Percentiles rank a stretch among this genome's conserved stretches.
phyloP scores from a whole-genome alignment of 768 basidiomycete species.

The Amanita rubescens region DNA sequence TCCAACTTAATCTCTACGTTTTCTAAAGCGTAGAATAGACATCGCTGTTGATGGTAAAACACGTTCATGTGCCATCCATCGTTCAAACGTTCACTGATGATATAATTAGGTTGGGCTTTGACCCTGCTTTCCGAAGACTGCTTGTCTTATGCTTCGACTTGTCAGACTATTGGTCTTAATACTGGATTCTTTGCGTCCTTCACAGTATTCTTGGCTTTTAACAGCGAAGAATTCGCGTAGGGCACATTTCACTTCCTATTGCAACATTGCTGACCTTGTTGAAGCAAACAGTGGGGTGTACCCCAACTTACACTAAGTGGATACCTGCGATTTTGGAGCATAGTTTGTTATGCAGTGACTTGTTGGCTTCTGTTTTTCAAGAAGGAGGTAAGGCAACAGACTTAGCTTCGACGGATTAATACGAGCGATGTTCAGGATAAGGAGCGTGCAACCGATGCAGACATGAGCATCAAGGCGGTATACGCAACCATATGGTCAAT shows the following conservation, averaged over 20 bases:
- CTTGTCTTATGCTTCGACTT: constrained; percentile 93
- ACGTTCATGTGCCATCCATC: not conserved
- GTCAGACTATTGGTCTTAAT: constrained; percentile 95
- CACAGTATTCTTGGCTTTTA: constrained; percentile 95
- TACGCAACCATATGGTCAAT: constrained; percentile 96
- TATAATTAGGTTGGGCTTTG: constrained; percentile 60
- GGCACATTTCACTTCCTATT: constrained; percentile 14
- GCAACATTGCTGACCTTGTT: not conserved
- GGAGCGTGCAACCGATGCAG: constrained; percentile 62
- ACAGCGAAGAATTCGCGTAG: constrained; percentile 86
- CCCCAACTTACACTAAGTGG: constrained; percentile 64
- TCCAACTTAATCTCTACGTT: not conserved
- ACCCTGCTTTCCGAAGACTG: constrained; percentile 89
- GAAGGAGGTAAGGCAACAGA: constrained; percentile 58
- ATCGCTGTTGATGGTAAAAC: constrained; percentile 90
- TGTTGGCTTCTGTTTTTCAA: constrained; percentile 83
- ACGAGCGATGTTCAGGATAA: constrained; percentile 52
- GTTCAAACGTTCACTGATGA: not conserved
- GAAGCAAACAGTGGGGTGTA: constrained; percentile 68
- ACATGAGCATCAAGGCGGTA: constrained; percentile 85
- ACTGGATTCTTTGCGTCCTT: constrained; percentile 94
- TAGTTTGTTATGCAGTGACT: constrained; percentile 79
- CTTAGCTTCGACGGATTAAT: not conserved
- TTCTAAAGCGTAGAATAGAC: constrained; percentile 42
- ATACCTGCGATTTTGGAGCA: constrained; percentile 83